Percentiles rank a stretch among this genome's conserved stretches.
Conservation (phyloP, 495 filamentous ascomycete genomes). For the Halenospora varia region DNA sequence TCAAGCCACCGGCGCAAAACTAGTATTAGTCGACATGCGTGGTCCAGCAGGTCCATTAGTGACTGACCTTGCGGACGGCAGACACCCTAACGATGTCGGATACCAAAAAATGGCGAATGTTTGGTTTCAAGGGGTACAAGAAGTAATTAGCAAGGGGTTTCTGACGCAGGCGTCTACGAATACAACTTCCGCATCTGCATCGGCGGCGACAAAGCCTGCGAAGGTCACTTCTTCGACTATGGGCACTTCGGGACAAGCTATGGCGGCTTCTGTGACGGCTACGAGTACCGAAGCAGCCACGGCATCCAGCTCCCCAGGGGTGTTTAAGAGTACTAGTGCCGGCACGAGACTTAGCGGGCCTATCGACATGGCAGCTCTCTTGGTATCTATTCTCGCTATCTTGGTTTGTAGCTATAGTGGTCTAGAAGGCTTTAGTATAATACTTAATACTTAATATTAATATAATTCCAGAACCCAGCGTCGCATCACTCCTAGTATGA, state of each 20-base stretch:
- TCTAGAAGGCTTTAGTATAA: too few species aligned
- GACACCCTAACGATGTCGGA: neutral
- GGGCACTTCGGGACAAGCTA: neutral
- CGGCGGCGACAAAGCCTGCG: neutral
- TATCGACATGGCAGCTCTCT: too few species aligned
- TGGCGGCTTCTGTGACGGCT: neutral
- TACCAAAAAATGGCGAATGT: neutral
- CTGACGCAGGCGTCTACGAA: neutral
- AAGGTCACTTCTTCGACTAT: neutral
- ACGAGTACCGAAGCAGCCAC: too few species aligned
- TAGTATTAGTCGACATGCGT: neutral
- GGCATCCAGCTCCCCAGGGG: too few species aligned
- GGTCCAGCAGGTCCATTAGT: neutral
- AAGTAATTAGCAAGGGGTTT: neutral
- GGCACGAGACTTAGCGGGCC: too few species aligned
- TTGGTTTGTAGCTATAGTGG: too few species aligned
- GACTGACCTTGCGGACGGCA: neutral
- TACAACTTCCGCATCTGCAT: neutral
- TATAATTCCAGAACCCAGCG: too few species aligned
- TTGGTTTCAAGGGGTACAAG: neutral
- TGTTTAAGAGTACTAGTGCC: too few species aligned
- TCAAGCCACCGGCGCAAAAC: neutral
- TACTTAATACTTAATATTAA: too few species aligned
- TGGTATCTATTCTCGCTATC: too few species aligned
- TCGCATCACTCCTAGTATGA: too few species aligned